A percentile compares a stretch with the other conserved stretches of the same genome.
phyloP scores from a whole-genome alignment of 805 yeast genomes.

The Kluyveromyces nonfermentans region DNA sequence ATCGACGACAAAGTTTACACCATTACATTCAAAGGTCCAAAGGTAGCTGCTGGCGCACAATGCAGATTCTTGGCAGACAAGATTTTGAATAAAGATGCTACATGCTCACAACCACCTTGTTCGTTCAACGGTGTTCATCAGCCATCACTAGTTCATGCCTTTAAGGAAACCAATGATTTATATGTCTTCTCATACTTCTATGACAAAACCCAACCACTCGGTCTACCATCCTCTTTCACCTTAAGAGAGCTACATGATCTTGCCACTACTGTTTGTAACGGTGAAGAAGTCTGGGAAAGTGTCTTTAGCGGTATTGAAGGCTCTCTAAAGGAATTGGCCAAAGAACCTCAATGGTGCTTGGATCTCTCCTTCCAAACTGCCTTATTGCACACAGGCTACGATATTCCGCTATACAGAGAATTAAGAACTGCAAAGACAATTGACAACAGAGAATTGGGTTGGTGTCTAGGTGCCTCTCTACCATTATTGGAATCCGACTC shows the following conservation, averaged over 20 bases:
- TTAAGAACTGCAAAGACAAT: conserved; percentile 87
- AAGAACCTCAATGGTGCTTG: conserved; percentile 90
- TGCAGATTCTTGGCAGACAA: conserved; percentile 80
- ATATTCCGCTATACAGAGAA: conserved; percentile 83
- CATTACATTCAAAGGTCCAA: conserved; percentile 60
- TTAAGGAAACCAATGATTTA: conserved; percentile 65
- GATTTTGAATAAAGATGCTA: conserved; percentile 72
- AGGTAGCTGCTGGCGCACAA: conserved; percentile 60
- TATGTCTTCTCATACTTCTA: conserved; percentile 90
- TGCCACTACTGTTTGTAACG: conserved; percentile 78
- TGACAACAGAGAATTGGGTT: conserved; percentile 84
- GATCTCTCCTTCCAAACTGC: conserved; percentile 88
- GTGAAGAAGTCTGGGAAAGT: conserved; percentile 63
- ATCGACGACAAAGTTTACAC: conserved; percentile 38
- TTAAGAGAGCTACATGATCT: conserved; percentile 75
- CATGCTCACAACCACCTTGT: conserved; percentile 72
- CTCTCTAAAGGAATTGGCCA: conserved; percentile 53
- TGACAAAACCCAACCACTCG: conserved; percentile 88
- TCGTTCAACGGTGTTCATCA: conserved; percentile 97
- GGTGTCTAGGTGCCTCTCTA: conserved; percentile 97
- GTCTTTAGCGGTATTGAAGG: conserved; percentile 57
- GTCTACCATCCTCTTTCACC: conserved; percentile 87
- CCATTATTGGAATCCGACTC: conserved; percentile 68
- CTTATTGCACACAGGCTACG: conserved; percentile 91
- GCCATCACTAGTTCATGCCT: conserved; percentile 77